Percentiles rank a stretch among this genome's conserved stretches.
Conservation (phyloP, 2,329 filamentous ascomycete species). For the Leptographium galeiforme region DNA sequence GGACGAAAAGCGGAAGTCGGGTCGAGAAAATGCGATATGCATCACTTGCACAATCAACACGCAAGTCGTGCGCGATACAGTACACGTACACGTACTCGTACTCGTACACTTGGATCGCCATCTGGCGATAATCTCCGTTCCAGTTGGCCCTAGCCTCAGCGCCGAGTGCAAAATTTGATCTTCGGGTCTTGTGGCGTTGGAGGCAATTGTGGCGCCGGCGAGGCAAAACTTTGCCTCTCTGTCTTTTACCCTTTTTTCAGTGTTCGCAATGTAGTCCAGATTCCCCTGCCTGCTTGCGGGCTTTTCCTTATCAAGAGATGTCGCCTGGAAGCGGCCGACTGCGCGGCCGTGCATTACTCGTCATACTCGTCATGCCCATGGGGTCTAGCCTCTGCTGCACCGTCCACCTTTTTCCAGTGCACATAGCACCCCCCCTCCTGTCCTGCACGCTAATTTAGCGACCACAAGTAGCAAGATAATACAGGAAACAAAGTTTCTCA, state of each 20-base stretch:
- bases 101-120: not conserved
- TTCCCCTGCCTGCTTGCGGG: not conserved
- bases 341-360: not conserved
- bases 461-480: not conserved
- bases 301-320: not conserved
- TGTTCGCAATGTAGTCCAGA: not conserved
- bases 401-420: not conserved
- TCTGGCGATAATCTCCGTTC: not conserved
- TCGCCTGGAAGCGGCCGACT: not conserved
- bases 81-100: too few relatives aligned
- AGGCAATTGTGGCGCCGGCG: not conserved
- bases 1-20: too few relatives aligned
- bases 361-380: not conserved
- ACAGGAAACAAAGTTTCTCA: not conserved
- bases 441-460: conserved; percentile 1
- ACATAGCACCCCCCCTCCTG: not conserved
- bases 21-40: too few relatives aligned
- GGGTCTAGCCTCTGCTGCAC: not conserved
- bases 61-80: not conserved
- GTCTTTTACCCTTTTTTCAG: too few relatives aligned
- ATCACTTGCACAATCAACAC: not conserved
- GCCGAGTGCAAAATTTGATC: not conserved
- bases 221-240: not conserved
- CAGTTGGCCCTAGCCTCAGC: not conserved
- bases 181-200: not conserved